phyloP scores from a whole-genome alignment of 169 alveolate genomes.

The Plasmodium gonderi region DNA sequence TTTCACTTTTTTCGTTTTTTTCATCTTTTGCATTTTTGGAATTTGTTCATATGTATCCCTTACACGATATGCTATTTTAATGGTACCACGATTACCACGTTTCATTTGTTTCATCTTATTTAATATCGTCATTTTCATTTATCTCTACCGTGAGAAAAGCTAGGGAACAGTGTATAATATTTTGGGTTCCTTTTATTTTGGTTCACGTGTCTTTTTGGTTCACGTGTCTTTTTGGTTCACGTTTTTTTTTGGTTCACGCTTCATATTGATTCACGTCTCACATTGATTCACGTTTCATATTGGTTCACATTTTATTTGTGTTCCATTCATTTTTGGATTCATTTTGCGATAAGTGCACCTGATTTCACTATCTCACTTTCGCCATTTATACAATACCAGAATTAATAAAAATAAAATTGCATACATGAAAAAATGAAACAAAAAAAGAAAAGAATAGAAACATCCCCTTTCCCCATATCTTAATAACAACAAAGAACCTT shows the following conservation, averaged over 20 bases:
- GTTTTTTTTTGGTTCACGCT: too few relatives aligned
- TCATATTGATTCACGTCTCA: too few relatives aligned
- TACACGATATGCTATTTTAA: neutral
- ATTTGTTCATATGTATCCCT: too few relatives aligned
- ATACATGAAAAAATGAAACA: neutral
- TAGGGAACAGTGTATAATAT: neutral
- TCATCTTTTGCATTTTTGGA: too few relatives aligned
- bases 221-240: too few relatives aligned
- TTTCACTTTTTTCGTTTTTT: too few relatives aligned
- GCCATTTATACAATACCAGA: conserved; percentile 2
- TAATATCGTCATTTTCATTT: neutral
- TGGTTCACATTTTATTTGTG: too few relatives aligned
- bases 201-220: too few relatives aligned
- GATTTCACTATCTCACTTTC: neutral
- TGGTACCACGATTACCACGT: neutral
- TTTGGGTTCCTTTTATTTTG: neutral
- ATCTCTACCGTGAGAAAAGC: neutral
- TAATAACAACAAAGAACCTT: neutral
- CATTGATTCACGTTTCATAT: too few relatives aligned
- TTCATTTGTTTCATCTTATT: neutral
- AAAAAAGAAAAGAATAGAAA: too few relatives aligned
- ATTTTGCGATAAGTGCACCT: neutral
- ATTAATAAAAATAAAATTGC: neutral
- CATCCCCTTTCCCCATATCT: neutral
- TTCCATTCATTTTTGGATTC: neutral